phyloP scores from a whole-genome alignment of 2,329 filamentous ascomycete genomes.

The Phaeoacremonium minimum region DNA sequence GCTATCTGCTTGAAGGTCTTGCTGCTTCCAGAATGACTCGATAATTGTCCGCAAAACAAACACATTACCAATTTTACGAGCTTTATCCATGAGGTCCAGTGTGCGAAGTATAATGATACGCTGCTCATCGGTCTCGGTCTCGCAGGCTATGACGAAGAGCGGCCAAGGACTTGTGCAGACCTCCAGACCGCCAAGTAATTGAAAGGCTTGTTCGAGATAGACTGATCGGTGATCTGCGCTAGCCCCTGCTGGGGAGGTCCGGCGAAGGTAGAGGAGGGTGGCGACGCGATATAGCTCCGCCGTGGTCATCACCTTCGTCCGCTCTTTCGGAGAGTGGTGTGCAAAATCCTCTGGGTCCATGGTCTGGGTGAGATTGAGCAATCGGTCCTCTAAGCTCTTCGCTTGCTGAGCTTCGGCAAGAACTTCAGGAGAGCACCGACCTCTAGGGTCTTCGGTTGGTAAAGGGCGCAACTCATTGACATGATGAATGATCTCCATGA shows the following conservation, averaged over 20 bases:
- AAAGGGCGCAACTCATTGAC: conserved; percentile 29
- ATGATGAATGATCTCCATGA: conserved; percentile 36
- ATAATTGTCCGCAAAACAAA: conserved; percentile 36
- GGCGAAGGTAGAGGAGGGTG: conserved; percentile 22
- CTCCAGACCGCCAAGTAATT: conserved; percentile 27
- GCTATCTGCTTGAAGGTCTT: conserved; percentile 30
- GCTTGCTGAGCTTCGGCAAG: conserved; percentile 18
- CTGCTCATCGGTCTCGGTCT: conserved; percentile 33
- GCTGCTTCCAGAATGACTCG: conserved; percentile 39
- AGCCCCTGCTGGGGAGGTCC: conserved; percentile 17
- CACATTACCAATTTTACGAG: conserved; percentile 39
- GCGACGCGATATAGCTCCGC: conserved; percentile 48
- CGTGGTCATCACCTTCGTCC: conserved; percentile 30
- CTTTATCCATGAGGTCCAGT: conserved; percentile 35
- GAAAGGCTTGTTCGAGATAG: conserved; percentile 28
- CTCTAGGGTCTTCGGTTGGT: conserved; percentile 1
- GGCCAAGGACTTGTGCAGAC: conserved; percentile 45
- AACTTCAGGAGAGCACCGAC: conserved; percentile 14
- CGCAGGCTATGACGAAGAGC: conserved; percentile 41
- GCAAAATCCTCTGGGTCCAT: conserved; percentile 20
- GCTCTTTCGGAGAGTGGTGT: conserved; percentile 8
- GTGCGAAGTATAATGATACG: conserved; percentile 32
- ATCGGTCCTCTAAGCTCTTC: conserved; percentile 14
- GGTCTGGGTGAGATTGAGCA: conserved; percentile 19
- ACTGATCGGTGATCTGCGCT: conserved; percentile 18